phyloP scores from a whole-genome alignment of 2,329 filamentous ascomycete genomes.

The Ustilaginoidea virens region DNA sequence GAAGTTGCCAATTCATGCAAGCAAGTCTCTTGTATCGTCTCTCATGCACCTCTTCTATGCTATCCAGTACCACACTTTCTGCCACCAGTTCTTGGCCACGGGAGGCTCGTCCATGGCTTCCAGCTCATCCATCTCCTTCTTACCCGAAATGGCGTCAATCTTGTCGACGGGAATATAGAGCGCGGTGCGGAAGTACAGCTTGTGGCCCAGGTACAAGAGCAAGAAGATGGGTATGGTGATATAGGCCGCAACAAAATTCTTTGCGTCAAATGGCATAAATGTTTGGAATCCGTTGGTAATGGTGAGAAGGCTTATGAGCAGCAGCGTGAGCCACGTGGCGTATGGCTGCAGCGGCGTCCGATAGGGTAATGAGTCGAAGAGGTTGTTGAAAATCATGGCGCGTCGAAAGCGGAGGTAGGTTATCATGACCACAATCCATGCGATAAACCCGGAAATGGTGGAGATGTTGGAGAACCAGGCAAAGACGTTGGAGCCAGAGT shows the following conservation, averaged over 20 bases:
- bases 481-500: constrained; percentile 48
- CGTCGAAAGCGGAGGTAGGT: constrained; percentile 44
- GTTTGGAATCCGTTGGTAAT: constrained; percentile 63
- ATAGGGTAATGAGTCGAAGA: constrained; percentile 36
- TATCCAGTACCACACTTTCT: constrained; percentile 42
- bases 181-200: constrained; percentile 30
- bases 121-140: constrained; percentile 46
- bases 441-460: constrained; percentile 44
- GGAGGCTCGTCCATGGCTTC: constrained; percentile 30
- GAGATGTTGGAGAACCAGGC: constrained; percentile 58
- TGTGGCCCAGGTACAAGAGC: constrained; percentile 45
- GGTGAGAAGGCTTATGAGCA: constrained; percentile 43
- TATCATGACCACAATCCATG: constrained; percentile 42
- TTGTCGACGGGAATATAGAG: constrained; percentile 27
- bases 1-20: not conserved
- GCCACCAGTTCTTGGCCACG: constrained; percentile 31
- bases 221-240: constrained; percentile 48
- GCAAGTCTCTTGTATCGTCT: not conserved
- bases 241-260: constrained; percentile 49
- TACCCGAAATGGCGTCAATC: constrained; percentile 41
- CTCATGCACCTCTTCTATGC: too few relatives aligned
- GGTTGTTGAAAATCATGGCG: constrained; percentile 36
- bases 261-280: constrained; percentile 53
- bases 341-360: constrained; percentile 42
- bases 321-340: constrained; percentile 43